Evolutionary conservation across 208 protist species (phyloP), one percentile per base, ranked within the genome.

Genomic region (Crithidia expoeki): DNA sequence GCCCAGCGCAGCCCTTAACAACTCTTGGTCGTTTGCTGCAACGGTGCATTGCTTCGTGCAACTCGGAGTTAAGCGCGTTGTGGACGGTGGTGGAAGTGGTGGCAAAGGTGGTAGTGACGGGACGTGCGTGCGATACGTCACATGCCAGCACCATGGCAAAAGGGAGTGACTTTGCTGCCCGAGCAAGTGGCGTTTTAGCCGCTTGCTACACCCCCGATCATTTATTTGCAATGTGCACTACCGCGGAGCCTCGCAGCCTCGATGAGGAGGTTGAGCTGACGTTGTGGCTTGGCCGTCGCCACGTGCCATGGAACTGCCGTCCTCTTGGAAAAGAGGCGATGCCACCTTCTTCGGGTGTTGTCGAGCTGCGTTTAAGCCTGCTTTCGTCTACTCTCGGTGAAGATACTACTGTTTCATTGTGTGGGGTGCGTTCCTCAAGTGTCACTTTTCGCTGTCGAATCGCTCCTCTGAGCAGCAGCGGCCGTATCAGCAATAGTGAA

Each of bases 71-170:
- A 14, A 49, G 70, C 9, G 62, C 62, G 10, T 25, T 76, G 40
- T 76, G 70, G 70, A 76, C 70, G 4, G 55, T 76, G 42, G n/a
- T 76, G 62, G 34, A 47, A 5, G 3, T 59, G 12, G 2, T 70
- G 1, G 34, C 65, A 17, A 46, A 17, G 40, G 42, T n/a, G n/a
- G 7, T n/a, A 16, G 4, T 42, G 19, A 10, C 59, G 4, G 30
- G 32, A n/a, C 44, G 27, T 51, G n/a, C 7, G 16, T 34, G 19
- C 21, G 19, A 6, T 21, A 14, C n/a, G 7, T 17, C 34, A 47
- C 40, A 40, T 7, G 21, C 1, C 27, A 34, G 38, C 28, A 17
- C 19, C 7, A 25, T 28, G 34, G 42, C 14, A 32, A 36, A 16
- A 5, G 25, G 0, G 14, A 23, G 30, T 11, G 21, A 5, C 0